Conservation (phyloP, 1,284 basidiomycete species). For the Trametes polyzona region DNA sequence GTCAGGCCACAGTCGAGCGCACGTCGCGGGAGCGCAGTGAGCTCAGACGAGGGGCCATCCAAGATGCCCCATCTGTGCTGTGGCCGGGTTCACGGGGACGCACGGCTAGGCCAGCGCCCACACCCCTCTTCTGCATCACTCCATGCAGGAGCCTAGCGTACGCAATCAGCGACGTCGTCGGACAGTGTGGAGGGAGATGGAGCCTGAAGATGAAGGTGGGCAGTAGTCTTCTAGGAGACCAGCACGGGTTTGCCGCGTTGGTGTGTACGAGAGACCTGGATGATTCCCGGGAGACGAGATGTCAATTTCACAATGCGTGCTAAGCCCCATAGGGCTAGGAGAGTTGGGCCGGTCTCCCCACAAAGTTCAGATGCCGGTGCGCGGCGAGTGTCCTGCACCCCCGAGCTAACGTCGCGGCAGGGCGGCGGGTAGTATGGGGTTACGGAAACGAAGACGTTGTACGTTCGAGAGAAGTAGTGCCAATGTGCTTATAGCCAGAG, state of each 20-base stretch:
- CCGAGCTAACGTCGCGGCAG: background rate
- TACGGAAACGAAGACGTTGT: background rate
- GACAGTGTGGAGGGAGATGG: background rate
- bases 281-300: background rate
- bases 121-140: background rate
- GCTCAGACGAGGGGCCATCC: background rate
- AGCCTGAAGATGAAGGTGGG: no score
- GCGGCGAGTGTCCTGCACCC: no score
- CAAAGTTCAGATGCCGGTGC: background rate
- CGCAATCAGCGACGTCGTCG: background rate
- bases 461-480: background rate
- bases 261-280: background rate
- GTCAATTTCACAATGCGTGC: background rate
- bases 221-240: no score
- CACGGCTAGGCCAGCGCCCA: background rate
- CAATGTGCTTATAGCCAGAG: no score
- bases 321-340: background rate
- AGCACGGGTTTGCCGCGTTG: background rate
- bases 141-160: background rate
- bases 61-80: background rate
- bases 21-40: slow-evolving; percentile 10
- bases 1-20: background rate
- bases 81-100: background rate
- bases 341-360: background rate
- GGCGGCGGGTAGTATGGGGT: background rate